Conservation (phyloP, 306 rosid species). For the Ziziphus jujuba region DNA sequence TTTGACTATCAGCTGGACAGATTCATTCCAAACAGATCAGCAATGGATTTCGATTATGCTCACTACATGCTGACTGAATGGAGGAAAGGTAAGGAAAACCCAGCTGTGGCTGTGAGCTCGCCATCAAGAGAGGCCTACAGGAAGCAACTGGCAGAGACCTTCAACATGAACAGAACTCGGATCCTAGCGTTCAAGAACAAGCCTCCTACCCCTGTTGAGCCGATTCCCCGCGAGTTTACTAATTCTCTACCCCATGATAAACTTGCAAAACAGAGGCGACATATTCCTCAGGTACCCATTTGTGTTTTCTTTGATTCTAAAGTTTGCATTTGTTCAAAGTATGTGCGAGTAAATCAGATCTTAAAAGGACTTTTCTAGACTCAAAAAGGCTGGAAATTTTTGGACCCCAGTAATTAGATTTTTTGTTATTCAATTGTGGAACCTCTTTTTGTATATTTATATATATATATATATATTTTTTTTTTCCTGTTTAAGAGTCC, state of each 20-base stretch:
- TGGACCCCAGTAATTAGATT: neutral
- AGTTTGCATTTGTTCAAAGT: too few relatives aligned
- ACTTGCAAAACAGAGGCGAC: slow-evolving; percentile 43
- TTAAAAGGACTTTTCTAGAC: too few relatives aligned
- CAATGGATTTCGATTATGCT: slow-evolving; percentile 43
- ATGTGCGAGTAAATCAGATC: too few relatives aligned
- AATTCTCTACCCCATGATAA: slow-evolving; percentile 37
- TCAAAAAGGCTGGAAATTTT: too few relatives aligned
- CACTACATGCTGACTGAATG: slow-evolving; percentile 34
- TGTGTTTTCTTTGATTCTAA: neutral
- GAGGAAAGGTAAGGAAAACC: slow-evolving; percentile 57
- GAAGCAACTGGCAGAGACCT: slow-evolving; percentile 55
- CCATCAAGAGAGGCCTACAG: slow-evolving; percentile 60
- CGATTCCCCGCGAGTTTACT: slow-evolving; percentile 45
- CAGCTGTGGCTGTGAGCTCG: slow-evolving; percentile 34
- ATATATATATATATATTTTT: neutral
- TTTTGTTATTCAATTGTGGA: neutral
- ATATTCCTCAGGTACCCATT: slow-evolving; percentile 63
- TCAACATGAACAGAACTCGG: slow-evolving; percentile 66
- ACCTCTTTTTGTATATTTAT: neutral
- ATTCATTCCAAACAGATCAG: slow-evolving; percentile 38
- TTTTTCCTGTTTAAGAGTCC: neutral
- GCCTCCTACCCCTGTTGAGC: slow-evolving; percentile 58
- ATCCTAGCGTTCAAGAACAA: slow-evolving; percentile 88
- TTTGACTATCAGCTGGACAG: slow-evolving; percentile 33